Percentiles rank a stretch among this genome's conserved stretches.
These are phyloP conservation scores for Cordia subcordata DNA, from an alignment of 257 asterid species.

Conservation along the genomic window DNA sequence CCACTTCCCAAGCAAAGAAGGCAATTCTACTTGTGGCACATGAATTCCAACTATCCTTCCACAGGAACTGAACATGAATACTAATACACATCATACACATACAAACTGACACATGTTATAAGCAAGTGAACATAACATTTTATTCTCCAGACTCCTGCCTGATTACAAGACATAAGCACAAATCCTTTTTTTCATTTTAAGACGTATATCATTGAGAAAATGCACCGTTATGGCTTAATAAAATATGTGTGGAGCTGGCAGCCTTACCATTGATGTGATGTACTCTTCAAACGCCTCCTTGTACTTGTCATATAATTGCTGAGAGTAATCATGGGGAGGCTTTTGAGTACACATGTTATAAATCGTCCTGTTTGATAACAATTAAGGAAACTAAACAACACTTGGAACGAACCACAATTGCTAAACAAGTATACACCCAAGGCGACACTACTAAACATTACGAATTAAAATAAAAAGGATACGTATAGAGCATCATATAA, in stretches of 20 bases:
- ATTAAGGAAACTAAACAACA: slow-evolving; percentile 21
- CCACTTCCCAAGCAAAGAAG: too few species aligned
- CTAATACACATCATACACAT: too few species aligned
- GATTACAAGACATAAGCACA: background rate
- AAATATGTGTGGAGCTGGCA: background rate
- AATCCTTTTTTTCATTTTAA: background rate
- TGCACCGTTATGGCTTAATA: background rate
- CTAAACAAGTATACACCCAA: background rate
- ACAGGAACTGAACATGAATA: too few species aligned
- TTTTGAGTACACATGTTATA: slow-evolving; percentile 99
- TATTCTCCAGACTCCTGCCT: background rate
- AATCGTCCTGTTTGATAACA: slow-evolving; percentile 59
- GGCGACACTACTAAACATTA: background rate
- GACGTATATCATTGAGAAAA: background rate
- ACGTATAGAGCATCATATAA: slow-evolving; percentile 95
- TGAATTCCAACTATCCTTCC: too few species aligned
- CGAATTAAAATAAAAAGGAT: slow-evolving; percentile 15
- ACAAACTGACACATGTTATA: too few species aligned
- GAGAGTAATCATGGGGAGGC: slow-evolving; percentile 97
- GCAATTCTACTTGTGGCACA: too few species aligned
- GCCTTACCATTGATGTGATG: slow-evolving; percentile 65
- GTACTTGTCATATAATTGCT: slow-evolving; percentile 87
- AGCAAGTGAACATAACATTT: too few species aligned
- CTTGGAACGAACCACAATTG: background rate
- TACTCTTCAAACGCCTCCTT: slow-evolving; percentile 80